Evolutionary conservation across 1,284 basidiomycete species (phyloP).

Genomic region (Trichosporon ovoides): DNA sequence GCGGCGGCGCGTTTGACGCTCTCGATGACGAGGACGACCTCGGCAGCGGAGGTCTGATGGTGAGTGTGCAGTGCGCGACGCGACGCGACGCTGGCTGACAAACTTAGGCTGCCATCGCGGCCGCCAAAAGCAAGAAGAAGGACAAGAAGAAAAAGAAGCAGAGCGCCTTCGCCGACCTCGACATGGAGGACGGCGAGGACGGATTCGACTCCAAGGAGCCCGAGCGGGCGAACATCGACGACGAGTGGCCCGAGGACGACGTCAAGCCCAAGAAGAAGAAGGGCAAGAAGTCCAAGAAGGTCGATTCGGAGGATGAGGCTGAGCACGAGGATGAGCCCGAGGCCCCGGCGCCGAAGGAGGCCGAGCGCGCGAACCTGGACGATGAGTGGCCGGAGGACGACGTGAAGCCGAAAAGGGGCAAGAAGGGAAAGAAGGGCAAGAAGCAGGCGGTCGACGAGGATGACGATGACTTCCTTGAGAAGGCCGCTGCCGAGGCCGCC

Average conservation of each 20-base stretch:
- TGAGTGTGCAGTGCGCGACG: slow-evolving; percentile 51
- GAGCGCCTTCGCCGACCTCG: slow-evolving; percentile 39
- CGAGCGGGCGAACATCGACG: slow-evolving; percentile 33
- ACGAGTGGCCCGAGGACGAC: slow-evolving; percentile 39
- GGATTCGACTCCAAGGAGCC: slow-evolving; percentile 19
- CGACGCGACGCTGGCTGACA: not conserved
- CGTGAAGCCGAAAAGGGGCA: slow-evolving; percentile 51
- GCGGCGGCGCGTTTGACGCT: slow-evolving; percentile 37
- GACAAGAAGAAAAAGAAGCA: slow-evolving; percentile 39
- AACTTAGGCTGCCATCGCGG: slow-evolving; percentile 15
- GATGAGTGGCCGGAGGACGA: slow-evolving; percentile 50
- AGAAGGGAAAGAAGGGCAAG: slow-evolving; percentile 45
- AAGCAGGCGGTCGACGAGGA: slow-evolving; percentile 38
- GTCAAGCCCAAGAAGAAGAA: slow-evolving; percentile 48
- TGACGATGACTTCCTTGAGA: slow-evolving; percentile 35
- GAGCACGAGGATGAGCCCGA: slow-evolving; percentile 32
- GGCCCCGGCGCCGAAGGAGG: slow-evolving; percentile 48
- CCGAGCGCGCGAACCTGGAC: slow-evolving; percentile 29
- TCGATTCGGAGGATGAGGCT: slow-evolving; percentile 10
- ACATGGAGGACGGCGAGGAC: slow-evolving; percentile 13
- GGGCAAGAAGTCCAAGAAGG: slow-evolving; percentile 42
- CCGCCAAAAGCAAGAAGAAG: slow-evolving; percentile 38
- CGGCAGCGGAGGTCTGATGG: slow-evolving; percentile 78
- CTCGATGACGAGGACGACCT: slow-evolving; percentile 57
- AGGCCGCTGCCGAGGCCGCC: slow-evolving; percentile 52